These are phyloP conservation scores for Populus hybrid DNA, from an alignment of 441 rosid genomes.

Conservation along the genomic window DNA sequence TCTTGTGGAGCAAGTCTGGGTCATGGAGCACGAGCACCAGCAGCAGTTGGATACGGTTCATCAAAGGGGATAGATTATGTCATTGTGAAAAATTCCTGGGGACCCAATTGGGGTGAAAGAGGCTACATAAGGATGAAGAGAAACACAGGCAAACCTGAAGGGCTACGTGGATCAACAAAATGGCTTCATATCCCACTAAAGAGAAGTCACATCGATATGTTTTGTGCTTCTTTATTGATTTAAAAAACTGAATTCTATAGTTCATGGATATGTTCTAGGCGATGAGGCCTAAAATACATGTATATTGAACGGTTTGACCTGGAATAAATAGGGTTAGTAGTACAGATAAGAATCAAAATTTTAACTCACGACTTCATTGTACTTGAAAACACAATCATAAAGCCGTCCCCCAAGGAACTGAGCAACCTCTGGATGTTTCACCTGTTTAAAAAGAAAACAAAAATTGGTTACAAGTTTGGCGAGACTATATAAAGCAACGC, in stretches of 20 bases:
- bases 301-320: constrained; percentile 5
- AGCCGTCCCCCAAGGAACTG: constrained; percentile 97
- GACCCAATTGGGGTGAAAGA: constrained; percentile 71
- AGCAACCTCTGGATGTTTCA: constrained; percentile 94
- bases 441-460: constrained; percentile 43
- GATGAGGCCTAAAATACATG: constrained; percentile 9
- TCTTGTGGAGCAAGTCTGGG: constrained; percentile 63
- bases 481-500: not conserved
- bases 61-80: constrained; percentile 55
- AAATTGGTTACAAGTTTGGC: not conserved
- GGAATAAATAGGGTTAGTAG: not conserved
- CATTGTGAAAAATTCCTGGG: constrained; percentile 82
- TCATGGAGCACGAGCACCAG: constrained; percentile 80
- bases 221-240: constrained; percentile 11
- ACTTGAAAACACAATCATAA: constrained; percentile 92
- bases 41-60: constrained; percentile 80
- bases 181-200: constrained; percentile 78
- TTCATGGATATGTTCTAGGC: not conserved
- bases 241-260: not conserved
- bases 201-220: constrained; percentile 10
- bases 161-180: constrained; percentile 71
- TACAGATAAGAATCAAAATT: constrained; percentile 12
- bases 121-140: constrained; percentile 75
- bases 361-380: constrained; percentile 54
- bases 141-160: constrained; percentile 66